A percentile compares a stretch with the other conserved stretches of the same genome.
Conservation (phyloP, 306 rosid genomes). For the Canavalia gladiata region DNA sequence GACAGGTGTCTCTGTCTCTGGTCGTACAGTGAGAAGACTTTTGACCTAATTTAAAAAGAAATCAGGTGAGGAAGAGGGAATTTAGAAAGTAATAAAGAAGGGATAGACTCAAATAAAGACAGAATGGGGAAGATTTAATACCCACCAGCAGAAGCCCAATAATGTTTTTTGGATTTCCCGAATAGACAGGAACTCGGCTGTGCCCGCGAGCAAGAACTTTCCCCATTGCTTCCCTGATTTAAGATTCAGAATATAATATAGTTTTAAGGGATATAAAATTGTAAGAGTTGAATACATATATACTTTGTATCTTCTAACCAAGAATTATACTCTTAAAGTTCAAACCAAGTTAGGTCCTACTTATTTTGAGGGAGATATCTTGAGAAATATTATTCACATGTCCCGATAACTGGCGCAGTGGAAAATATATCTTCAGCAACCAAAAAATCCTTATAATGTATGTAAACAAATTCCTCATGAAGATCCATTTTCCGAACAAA, state of each 20-base stretch:
- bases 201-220: slow-evolving; percentile 97
- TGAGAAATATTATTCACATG: slow-evolving; percentile 16
- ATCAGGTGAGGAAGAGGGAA: slow-evolving; percentile 29
- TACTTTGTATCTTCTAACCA: slow-evolving; percentile 13
- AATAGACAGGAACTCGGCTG: slow-evolving; percentile 97
- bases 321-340: slow-evolving; percentile 15
- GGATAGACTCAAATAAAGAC: not conserved
- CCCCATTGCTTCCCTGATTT: slow-evolving; percentile 97
- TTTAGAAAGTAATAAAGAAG: slow-evolving; percentile 4
- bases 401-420: slow-evolving; percentile 21
- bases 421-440: slow-evolving; percentile 37
- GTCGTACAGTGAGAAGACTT: slow-evolving; percentile 94
- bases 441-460: not conserved
- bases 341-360: slow-evolving; percentile 3
- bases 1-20: slow-evolving; percentile 97
- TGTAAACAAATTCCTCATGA: slow-evolving; percentile 15
- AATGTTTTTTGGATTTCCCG: slow-evolving; percentile 88
- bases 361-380: slow-evolving; percentile 14
- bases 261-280: slow-evolving; percentile 7
- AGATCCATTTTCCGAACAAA: slow-evolving; percentile 7
- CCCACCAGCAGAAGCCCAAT: slow-evolving; percentile 94
- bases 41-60: slow-evolving; percentile 69
- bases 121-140: slow-evolving; percentile 34
- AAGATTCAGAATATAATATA: slow-evolving; percentile 37
- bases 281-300: not conserved